Base-by-base conservation (phyloP, 2,329 filamentous ascomycete genomes). In the Cercospora sojina region DNA sequence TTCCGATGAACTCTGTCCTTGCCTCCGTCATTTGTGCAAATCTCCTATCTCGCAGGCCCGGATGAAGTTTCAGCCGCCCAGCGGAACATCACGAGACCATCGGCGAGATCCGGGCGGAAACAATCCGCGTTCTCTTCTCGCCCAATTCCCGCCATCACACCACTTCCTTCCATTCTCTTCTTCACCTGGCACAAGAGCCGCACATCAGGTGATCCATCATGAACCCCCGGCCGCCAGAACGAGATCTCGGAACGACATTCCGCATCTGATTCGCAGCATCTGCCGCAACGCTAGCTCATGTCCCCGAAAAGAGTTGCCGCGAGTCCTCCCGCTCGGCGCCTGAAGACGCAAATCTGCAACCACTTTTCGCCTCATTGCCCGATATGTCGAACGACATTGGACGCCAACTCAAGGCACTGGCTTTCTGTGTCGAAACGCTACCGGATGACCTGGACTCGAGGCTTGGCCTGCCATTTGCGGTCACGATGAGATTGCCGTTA, bases 221-320 rank as follows among this genome's bases (percentile, higher is more conserved):
- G 27, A 25, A 16, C 47, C 25, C n/a, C 23, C 47, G 12, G 20
- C 47, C 2, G 23, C 47, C 47, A 25, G 13, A 51, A 27, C 3
- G 16, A 51, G 13, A 23, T 23, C 27, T 51, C 9, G 10, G 2
- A 8, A 1, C 13, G 23, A 23, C 7, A n/a, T 20, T n/a, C 2
- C 27, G 47, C 47, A 6, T 51, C 23, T 51, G 20, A 51, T 27
- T 38, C 57, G 35, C 35, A 38, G 20, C 57, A 12, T 18, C 2
- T n/a, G 12, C 35, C 35, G 35, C 57, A 38, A 32, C 32, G 35
- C 23, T 38, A 38, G 29, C 1, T n/a, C 57, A 59, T 59, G 57
- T 38, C 57, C 35, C 35, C 35, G 57, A 59, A 59, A 59, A 38
- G 23, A 41, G 29, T 59, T 38, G 29, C 57, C 31, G 57, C 57